Percentiles rank a stretch among this genome's conserved stretches.
Evolutionary conservation across 2,329 filamentous ascomycete species (phyloP).

Genomic region (Ceratocystis variospora): DNA sequence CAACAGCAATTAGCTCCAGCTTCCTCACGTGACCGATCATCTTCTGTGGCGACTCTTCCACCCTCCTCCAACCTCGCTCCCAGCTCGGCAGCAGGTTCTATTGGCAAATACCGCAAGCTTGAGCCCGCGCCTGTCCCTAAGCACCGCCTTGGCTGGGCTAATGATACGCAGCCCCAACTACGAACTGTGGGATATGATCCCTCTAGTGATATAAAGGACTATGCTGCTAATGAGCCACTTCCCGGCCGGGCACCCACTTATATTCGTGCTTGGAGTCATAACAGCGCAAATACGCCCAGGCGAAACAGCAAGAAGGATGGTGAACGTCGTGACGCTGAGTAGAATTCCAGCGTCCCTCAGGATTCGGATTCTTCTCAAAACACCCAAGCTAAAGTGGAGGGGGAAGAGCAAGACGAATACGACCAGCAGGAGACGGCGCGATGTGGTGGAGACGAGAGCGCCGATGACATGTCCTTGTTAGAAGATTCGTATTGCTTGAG

Average conservation of each 20-base stretch:
- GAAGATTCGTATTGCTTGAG: conserved; percentile 12
- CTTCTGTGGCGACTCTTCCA: conserved; percentile 7
- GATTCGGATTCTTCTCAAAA: conserved; percentile 2
- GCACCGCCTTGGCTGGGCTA: conserved; percentile 34
- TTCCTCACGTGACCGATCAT: conserved; percentile 13
- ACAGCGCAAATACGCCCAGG: conserved; percentile 18
- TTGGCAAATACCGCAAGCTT: conserved; percentile 41
- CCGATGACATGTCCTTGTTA: background rate
- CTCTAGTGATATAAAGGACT: conserved; percentile 44
- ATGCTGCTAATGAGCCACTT: conserved; percentile 39
- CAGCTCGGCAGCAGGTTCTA: background rate
- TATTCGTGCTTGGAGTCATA: conserved; percentile 43
- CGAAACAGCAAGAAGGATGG: conserved; percentile 16
- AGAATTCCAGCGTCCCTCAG: conserved; percentile 18
- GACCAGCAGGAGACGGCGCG: background rate
- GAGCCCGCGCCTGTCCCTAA: conserved; percentile 43
- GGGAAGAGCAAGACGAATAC: background rate
- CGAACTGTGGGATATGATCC: conserved; percentile 45
- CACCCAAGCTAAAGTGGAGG: background rate
- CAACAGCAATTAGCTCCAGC: background rate
- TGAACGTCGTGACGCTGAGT: conserved; percentile 19
- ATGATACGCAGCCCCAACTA: conserved; percentile 41
- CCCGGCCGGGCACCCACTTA: conserved; percentile 42
- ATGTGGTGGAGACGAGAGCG: background rate
- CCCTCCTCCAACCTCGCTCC: conserved; percentile 8